These are phyloP conservation scores for Corchorus olitorius DNA, from an alignment of 345 rosid genomes.

Conservation along the genomic window DNA sequence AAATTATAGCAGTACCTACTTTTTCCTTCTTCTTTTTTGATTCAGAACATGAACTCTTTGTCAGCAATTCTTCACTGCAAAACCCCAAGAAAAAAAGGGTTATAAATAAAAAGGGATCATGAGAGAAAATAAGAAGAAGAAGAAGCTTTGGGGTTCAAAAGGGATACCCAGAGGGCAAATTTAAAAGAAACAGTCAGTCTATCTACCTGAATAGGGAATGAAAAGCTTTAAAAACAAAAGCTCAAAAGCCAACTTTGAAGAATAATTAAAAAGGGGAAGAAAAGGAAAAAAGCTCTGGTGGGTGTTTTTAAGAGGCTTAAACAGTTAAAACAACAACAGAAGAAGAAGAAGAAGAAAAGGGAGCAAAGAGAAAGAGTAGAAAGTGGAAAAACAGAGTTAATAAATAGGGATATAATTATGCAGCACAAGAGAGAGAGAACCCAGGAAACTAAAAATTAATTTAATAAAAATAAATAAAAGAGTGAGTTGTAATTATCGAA, in stretches of 20 bases:
- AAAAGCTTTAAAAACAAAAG: conserved; percentile 15
- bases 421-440: background rate
- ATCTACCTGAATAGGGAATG: background rate
- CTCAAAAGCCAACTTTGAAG: background rate
- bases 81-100: background rate
- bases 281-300: background rate
- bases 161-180: background rate
- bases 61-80: conserved; percentile 26
- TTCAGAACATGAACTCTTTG: conserved; percentile 19
- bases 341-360: background rate
- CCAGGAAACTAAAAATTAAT: background rate
- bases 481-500: conserved; percentile 34
- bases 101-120: background rate
- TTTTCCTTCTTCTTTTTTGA: conserved; percentile 10
- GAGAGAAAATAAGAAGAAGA: background rate
- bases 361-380: conserved; percentile 1
- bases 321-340: background rate
- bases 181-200: background rate
- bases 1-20: conserved; percentile 17
- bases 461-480: background rate
- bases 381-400: conserved; percentile 11
- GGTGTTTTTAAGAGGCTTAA: background rate
- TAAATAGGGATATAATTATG: background rate
- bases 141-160: background rate
- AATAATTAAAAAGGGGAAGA: background rate